Base-by-base conservation (phyloP, 2,329 filamentous ascomycete genomes). In the Aureobasidium sp. region DNA sequence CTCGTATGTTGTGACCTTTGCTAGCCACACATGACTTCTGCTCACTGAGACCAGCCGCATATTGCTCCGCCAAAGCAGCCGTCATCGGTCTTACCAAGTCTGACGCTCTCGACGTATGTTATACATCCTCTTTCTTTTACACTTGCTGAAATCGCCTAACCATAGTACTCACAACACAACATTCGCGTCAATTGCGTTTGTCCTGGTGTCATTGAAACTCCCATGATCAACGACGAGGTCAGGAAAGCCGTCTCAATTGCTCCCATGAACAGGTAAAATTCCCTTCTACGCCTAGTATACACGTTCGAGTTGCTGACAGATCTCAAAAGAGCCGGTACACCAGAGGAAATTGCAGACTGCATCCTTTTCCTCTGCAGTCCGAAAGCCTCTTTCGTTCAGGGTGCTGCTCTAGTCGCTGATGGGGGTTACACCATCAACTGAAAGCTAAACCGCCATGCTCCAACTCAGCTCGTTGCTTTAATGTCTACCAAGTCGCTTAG, bases 151-250 rank as follows among this genome's bases (percentile, higher is more conserved):
- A 34, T 34, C 8, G 12, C 31, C 9, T 34, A 34, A 34, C 11
- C 31, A 9, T 11, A 34, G 31, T 80, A 79, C 64, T 73, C 77
- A 3, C 72, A 76, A 39, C 69, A 79, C 41, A 74, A 75, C 41
- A 79, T 81, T 61, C 67, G 78, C 2, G 61, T 80, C 48, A 80
- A 80, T 58, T 78, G 74, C 57, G 75, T 80, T 14, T 80, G 77
- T 61, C 78, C 77, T 3, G 78, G 78, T 22, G 70, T 79, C 1
- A 78, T 77, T n/a, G 74, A 74, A n/a, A 79, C 77, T 0, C 76
- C 76, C 11, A 76, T 79, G 74, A 78, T 76, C 3, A 70, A 70
- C 42, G 69, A 68, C 22, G 64, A 68, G 5, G 62, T 72, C 14
- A 63, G 53, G 44, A 65, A 70, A 29, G 71, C 71, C 2, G 68